Base-by-base conservation (phyloP, 305 asterid genomes). In the Fraxinus velutina region DNA sequence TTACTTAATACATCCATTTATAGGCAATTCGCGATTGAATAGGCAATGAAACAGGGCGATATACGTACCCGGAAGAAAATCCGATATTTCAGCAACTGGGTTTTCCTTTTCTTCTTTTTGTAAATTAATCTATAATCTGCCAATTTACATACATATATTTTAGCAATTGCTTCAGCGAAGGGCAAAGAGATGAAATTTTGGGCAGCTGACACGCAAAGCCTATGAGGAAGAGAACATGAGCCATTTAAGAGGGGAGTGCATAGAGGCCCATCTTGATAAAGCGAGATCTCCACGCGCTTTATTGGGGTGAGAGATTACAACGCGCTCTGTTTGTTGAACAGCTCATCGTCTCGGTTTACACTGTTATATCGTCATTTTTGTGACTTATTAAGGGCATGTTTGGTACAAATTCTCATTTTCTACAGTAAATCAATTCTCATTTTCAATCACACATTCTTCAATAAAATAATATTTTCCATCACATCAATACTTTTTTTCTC, bases 181-280 rank as follows among this genome's bases (percentile, higher is more conserved):
- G 37, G 74, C 10, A 68, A 68, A 68, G 74, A 68, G 22, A 27
- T 1, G 3, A 68, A 29, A 68, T 10, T 68, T 68, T 19, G 73
- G 74, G 39, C 74, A 68, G 74, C 21, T n/a, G 74, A 68, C 74
- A 68, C 74, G 74, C 74, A 68, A 68, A 68, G 74, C 6, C 39
- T 68, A 68, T 0, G 74, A 29, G 39, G 37, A 68, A 1, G 74
- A 64, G 73, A 30, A 29, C 19, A 68, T n/a, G 22, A 68, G 74
- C 74, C 74, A 29, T 39, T 68, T 68, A 68, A 68, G 5, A 29
- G 8, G 21, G 3, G 39, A 29, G 19, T 68, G 39, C 5, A 4
- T 22, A 13, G 74, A 68, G 74, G 37, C 74, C 74, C 74, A 68
- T 68, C 22, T 68, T 29, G 74, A 29, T 68, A 13, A 27, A 34